Base-by-base conservation (phyloP, 331 rosid species). In the Arachis monticola region DNA sequence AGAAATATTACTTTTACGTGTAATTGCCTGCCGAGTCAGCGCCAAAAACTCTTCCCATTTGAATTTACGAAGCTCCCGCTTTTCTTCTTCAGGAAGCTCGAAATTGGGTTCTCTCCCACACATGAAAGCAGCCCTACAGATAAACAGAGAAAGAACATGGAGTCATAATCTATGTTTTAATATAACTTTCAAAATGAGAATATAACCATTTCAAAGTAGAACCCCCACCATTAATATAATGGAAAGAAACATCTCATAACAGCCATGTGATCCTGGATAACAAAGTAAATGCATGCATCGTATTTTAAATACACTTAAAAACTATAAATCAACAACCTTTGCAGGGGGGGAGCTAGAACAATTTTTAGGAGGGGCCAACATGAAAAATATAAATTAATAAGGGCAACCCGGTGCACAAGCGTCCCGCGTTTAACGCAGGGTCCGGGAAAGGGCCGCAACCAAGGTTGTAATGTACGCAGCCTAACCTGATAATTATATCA, bases 81-180 rank as follows among this genome's bases (percentile, higher is more conserved):
- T 90, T 82, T 90, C 99, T 73, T 72, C 88, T 56, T 88, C 91
- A 0, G 92, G 75, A 68, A 94, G 96, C 86, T 94, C 96, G 2
- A 87, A 92, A 85, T 94, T 94, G 1, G 99, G 99, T 66, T 94
- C 97, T 85, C 99, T 88, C 69, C 97, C 96, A 60, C 97, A 90
- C 96, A 94, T 92, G 90, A 88, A 94, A 82, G 99, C 99, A 64
- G 99, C 99, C 85, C 99, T 94, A 78, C 0, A 64, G 42, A 75
- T 38, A 80, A 65, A 17, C 6, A 46, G 2, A 62, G 41, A 74
- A 12, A 65, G 7, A 8, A 35, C 56, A 68, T 50, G 10, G 45
- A 7, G 7, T 64, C 67, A 70, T 44, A 44, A 8, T 44, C 6
- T 8, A 44, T 6, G n/a, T 11, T 13, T 52, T 61, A 64, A 50